A percentile compares a stretch with the other conserved stretches of the same genome.
phyloP scores from a whole-genome alignment of 495 filamentous ascomycete genomes.

The Penicillium flavigenum region DNA sequence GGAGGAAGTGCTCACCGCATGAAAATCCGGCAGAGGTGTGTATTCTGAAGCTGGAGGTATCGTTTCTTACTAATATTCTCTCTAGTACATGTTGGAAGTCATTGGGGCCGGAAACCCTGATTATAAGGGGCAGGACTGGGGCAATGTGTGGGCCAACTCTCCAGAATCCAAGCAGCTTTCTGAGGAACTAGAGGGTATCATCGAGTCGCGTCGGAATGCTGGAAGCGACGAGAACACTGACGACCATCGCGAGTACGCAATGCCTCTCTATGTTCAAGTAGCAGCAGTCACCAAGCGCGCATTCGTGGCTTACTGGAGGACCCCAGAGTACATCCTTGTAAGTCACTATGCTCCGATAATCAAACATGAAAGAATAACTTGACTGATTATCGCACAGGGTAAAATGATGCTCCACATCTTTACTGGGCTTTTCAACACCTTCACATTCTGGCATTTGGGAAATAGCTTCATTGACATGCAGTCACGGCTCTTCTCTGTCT shows the following conservation, averaged over 20 bases:
- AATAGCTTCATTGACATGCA: conserved; percentile 61
- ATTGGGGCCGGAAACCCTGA: conserved; percentile 65
- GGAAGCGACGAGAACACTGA: conserved; percentile 33
- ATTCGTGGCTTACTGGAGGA: conserved; percentile 61
- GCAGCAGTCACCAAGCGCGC: conserved; percentile 48
- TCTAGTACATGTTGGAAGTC: conserved; percentile 62
- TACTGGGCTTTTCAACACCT: conserved; percentile 64
- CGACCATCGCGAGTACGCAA: conserved; percentile 57
- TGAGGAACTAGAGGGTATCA: conserved; percentile 49
- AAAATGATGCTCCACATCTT: conserved; percentile 64
- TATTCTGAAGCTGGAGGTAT: neutral
- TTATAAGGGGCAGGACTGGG: conserved; percentile 62
- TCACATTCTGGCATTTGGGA: conserved; percentile 63
- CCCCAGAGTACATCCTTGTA: conserved; percentile 57
- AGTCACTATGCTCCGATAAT: neutral
- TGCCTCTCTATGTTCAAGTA: conserved; percentile 57
- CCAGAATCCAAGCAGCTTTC: conserved; percentile 42
- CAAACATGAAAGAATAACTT: neutral
- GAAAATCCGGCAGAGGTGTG: conserved; percentile 62
- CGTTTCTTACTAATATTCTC: neutral
- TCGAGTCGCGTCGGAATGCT: conserved; percentile 34
- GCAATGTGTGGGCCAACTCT: conserved; percentile 56
- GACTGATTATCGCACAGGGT: conserved; percentile 28
- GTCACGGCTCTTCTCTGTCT: conserved; percentile 65
- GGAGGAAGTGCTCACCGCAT: conserved; percentile 52